phyloP scores from a whole-genome alignment of 805 yeast genomes.

The Metschnikowia shivogae region DNA sequence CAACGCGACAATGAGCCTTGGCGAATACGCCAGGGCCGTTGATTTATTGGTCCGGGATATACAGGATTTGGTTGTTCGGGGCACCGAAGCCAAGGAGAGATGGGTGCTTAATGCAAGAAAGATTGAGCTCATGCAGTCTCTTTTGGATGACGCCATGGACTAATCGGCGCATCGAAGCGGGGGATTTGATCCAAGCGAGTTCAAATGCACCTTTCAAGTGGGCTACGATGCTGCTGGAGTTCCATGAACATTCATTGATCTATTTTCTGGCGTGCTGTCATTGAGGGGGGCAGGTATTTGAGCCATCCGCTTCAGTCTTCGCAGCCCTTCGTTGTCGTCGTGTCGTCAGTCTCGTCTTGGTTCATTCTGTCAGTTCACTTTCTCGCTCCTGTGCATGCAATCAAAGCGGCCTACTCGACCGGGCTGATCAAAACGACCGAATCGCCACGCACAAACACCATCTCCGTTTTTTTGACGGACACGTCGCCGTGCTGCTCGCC shows the following conservation, averaged over 20 bases:
- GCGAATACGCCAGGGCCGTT: conserved; percentile 32
- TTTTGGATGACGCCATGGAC: conserved; percentile 16
- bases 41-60: conserved; percentile 23
- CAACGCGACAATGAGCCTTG: conserved; percentile 15
- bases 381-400: neutral
- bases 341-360: no score
- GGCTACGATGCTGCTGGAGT: no score
- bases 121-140: conserved; percentile 26
- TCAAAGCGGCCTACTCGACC: conserved; percentile 9
- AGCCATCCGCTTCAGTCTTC: no score
- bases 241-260: no score
- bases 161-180: neutral
- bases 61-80: conserved; percentile 26
- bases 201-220: no score
- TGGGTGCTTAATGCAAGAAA: conserved; percentile 35
- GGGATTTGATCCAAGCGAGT: no score
- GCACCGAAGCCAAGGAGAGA: conserved; percentile 28
- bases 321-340: no score
- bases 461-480: conserved; percentile 61
- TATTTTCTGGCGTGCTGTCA: no score
- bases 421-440: conserved; percentile 80
- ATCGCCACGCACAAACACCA: conserved; percentile 98
- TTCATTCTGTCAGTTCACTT: neutral
- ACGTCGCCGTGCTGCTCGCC: conserved; percentile 43
- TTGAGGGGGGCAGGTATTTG: no score